Evolutionary conservation across 1,284 basidiomycete species (phyloP), one percentile per base, ranked within the genome.

Genomic region (Fomitopsis palustris): DNA sequence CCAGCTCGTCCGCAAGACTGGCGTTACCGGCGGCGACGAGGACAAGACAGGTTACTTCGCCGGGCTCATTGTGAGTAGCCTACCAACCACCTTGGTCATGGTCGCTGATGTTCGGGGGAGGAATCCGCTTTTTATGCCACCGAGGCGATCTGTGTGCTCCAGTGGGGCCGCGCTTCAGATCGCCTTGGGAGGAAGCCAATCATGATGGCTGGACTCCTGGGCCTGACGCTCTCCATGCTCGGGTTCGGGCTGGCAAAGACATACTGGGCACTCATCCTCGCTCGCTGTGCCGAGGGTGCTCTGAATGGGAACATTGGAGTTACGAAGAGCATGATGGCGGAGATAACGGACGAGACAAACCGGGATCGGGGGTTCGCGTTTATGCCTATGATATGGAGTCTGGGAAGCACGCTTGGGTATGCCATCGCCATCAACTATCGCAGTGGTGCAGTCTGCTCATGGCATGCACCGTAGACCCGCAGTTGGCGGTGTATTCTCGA

Each of bases 101-200:
- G 56, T n/a, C 38, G 62, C 41, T 47, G 27, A 51, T 39, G 42
- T 35, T 53, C 63, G 21, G 9, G 33, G 2, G 56, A 88, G 86
- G 82, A 88, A 78, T 88, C 86, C 2, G 68, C 86, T 6, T 89
- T 88, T 72, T 88, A 83, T 66, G 70, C 84, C 49, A 81, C 83
- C 6, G 83, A 89, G 69, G 86, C 88, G 0, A 65, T 81, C 54
- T 86, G 85, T 27, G 81, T 87, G 1, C 73, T 90, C 38, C 81
- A 87, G 55, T 91, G 88, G 87, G 84, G 84, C 62, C 81, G 84
- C 27, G 65, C 83, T 10, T 90, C 87, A 6, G 89, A 91, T 64
- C 75, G 77, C 37, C 72, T 89, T 23, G 88, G 88, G 17, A 81
- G 88, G 21, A 85, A 86, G 58, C 88, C 87, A 6, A 80, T 91